Conservation (phyloP, 768 basidiomycete species). For the Rossbeevera mucosa region DNA sequence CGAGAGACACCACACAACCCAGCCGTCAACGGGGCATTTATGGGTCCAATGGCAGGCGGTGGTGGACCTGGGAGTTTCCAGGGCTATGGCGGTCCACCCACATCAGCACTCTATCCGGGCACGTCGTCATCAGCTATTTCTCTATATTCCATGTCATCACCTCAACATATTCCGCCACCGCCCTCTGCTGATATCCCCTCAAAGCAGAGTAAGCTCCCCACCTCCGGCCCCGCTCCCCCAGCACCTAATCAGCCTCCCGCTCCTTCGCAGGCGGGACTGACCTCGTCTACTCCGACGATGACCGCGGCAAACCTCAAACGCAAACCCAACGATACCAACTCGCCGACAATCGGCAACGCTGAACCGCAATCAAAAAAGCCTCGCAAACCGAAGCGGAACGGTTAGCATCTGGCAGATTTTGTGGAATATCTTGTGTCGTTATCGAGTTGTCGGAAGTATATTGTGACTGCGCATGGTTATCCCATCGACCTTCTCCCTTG, state of each 20-base stretch:
- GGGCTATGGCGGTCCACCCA: conserved; percentile 25
- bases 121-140: conserved; percentile 40
- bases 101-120: conserved; percentile 44
- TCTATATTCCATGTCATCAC: conserved; percentile 41
- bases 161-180: conserved; percentile 42
- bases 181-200: conserved; percentile 51
- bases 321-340: conserved; percentile 43
- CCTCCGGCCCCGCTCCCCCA: conserved; percentile 38
- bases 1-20: conserved; percentile 27
- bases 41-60: conserved; percentile 14
- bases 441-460: conserved; percentile 29
- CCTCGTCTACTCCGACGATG: conserved; percentile 46
- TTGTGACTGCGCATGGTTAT: conserved; percentile 23
- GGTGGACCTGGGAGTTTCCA: conserved; percentile 24
- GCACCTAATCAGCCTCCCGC: conserved; percentile 37
- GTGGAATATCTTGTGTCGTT: conserved; percentile 33
- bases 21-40: conserved; percentile 14
- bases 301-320: conserved; percentile 51
- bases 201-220: conserved; percentile 62
- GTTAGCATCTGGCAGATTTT: conserved; percentile 33
- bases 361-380: conserved; percentile 49
- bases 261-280: conserved; percentile 39
- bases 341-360: conserved; percentile 47
- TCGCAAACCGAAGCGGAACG: conserved; percentile 54
- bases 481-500: conserved; percentile 11